Evolutionary conservation across 2,329 filamentous ascomycete species (phyloP).

Genomic region (Colletotrichum tamarilloi): DNA sequence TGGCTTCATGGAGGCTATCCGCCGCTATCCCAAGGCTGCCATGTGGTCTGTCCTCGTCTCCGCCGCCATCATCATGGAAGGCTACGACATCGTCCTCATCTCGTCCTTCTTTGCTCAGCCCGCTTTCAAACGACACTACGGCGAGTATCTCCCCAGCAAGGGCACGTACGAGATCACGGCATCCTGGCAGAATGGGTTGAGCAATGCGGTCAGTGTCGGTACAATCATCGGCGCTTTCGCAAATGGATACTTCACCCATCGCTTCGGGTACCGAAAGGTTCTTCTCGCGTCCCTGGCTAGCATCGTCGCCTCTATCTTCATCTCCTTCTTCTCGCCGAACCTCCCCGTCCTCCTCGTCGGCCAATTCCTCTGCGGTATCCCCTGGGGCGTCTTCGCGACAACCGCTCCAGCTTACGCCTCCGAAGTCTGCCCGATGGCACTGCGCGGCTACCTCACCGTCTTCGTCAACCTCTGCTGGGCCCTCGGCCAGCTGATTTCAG

Average conservation of each 20-base stretch:
- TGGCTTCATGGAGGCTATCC: conserved; percentile 10
- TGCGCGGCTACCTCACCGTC: conserved; percentile 56
- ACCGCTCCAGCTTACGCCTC: conserved; percentile 59
- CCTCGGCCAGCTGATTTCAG: conserved; percentile 57
- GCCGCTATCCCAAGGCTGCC: conserved; percentile 43
- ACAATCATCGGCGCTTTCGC: conserved; percentile 59
- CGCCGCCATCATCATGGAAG: conserved; percentile 56
- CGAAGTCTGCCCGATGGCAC: conserved; percentile 50
- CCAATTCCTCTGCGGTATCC: conserved; percentile 58
- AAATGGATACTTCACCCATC: conserved; percentile 57
- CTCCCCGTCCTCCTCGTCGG: conserved; percentile 52
- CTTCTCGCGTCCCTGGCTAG: conserved; percentile 54
- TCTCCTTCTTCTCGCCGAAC: conserved; percentile 57
- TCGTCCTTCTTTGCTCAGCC: conserved; percentile 50
- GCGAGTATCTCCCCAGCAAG: conserved; percentile 35
- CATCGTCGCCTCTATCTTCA: conserved; percentile 55
- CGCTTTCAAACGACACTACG: conserved; percentile 44
- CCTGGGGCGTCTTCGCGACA: conserved; percentile 58
- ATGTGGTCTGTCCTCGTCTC: conserved; percentile 49
- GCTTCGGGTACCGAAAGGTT: conserved; percentile 55
- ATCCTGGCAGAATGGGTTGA: conserved; percentile 61
- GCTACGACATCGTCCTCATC: conserved; percentile 49
- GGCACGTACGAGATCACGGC: conserved; percentile 53
- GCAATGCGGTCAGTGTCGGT: conserved; percentile 56
- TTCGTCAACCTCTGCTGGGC: conserved; percentile 60